phyloP scores from a whole-genome alignment of 176 grass and related monocot species.

The Miscanthus lutarioriparius region DNA sequence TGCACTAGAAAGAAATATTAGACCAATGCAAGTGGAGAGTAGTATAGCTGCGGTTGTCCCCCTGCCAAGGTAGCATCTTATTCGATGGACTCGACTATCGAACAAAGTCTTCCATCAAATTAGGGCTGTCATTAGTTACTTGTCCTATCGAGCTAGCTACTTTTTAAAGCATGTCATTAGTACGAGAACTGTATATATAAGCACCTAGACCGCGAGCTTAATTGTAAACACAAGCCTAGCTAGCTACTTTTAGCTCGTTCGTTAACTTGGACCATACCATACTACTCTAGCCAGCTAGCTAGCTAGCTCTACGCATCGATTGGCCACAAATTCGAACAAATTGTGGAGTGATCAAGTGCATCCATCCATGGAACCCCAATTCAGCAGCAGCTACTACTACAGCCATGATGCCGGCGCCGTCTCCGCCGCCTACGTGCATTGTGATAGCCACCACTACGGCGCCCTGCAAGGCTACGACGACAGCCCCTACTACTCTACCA shows the following conservation, averaged over 20 bases:
- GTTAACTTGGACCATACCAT: background rate
- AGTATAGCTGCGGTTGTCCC: background rate
- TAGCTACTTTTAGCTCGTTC: background rate
- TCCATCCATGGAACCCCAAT: constrained; percentile 12
- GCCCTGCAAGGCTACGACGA: background rate
- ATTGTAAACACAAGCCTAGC: background rate
- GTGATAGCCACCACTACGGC: background rate
- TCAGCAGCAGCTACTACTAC: constrained; percentile 24
- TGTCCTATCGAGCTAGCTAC: background rate
- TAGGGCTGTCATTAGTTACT: background rate
- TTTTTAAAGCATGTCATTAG: background rate
- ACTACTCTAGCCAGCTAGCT: background rate
- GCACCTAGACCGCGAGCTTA: background rate
- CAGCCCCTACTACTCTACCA: background rate
- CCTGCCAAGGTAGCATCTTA: background rate
- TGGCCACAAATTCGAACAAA: background rate
- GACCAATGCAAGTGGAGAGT: too few relatives aligned
- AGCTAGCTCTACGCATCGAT: background rate
- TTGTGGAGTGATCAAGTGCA: background rate
- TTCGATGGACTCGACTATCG: background rate
- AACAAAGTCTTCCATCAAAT: background rate
- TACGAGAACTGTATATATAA: constrained; percentile 19
- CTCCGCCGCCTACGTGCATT: background rate
- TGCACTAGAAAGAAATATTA: background rate
- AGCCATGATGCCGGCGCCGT: background rate